Conservation (phyloP, 352 stramenopile species). For the Phytophthora citricola region DNA sequence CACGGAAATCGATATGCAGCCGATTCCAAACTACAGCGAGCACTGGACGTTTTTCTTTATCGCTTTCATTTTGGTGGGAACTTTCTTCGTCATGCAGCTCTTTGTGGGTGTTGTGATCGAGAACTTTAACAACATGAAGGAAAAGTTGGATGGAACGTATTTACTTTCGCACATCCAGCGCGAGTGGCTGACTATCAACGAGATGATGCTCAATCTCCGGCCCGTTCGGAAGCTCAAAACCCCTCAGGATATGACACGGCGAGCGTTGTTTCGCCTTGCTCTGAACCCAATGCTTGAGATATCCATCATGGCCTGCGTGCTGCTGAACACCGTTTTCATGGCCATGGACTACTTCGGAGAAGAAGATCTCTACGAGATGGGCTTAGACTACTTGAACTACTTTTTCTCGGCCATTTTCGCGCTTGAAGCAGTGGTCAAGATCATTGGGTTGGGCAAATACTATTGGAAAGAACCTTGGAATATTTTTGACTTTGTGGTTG, state of each 20-base stretch:
- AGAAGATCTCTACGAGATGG: conserved; percentile 57
- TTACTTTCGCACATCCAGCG: conserved; percentile 79
- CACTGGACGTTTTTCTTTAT: conserved; percentile 89
- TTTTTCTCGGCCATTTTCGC: conserved; percentile 87
- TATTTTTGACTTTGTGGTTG: conserved; percentile 81
- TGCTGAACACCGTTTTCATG: conserved; percentile 91
- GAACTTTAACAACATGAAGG: conserved; percentile 90
- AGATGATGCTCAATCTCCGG: conserved; percentile 58
- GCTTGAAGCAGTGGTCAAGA: conserved; percentile 85
- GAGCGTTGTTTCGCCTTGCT: conserved; percentile 48
- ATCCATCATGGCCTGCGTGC: conserved; percentile 82
- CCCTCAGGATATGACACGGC: conserved; percentile 50
- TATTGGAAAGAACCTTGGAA: conserved; percentile 90
- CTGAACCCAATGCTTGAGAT: conserved; percentile 72
- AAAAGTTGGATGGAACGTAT: conserved; percentile 64
- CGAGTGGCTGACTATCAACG: conserved; percentile 75
- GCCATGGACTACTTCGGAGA: conserved; percentile 88
- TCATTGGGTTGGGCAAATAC: conserved; percentile 72
- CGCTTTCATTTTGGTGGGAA: conserved; percentile 89
- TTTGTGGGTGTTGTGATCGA: conserved; percentile 96
- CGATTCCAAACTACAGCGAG: conserved; percentile 77
- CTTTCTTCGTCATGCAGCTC: conserved; percentile 93
- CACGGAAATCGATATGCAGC: conserved; percentile 91
- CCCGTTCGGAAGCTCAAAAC: conserved; percentile 48
- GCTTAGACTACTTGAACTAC: conserved; percentile 81